phyloP scores from a whole-genome alignment of 140 eudicot species.

The Artemisia princeps region DNA sequence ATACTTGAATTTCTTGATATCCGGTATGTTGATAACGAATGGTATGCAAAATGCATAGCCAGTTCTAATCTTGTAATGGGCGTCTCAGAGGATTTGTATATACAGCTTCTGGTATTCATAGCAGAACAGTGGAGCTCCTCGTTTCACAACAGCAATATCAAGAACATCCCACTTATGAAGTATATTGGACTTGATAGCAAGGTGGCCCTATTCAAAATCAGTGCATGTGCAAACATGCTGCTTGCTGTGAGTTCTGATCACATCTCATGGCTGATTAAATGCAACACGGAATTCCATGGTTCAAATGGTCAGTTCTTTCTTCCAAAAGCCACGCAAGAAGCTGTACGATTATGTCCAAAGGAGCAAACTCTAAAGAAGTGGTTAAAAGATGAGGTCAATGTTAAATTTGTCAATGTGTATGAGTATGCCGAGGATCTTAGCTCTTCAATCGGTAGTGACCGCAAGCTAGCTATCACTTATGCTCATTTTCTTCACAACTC shows the following conservation, averaged over 20 bases:
- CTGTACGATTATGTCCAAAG: constrained; percentile 11
- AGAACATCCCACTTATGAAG: constrained; percentile 32
- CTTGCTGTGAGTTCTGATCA: background rate
- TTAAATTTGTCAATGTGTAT: constrained; percentile 25
- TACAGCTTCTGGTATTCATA: constrained; percentile 40
- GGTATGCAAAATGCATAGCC: constrained; percentile 51
- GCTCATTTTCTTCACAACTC: constrained; percentile 45
- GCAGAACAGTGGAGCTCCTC: constrained; percentile 37
- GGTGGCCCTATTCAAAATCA: constrained; percentile 22
- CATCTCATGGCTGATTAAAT: constrained; percentile 42
- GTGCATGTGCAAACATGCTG: constrained; percentile 13
- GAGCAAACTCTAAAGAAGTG: constrained; percentile 24
- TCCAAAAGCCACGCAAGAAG: constrained; percentile 32
- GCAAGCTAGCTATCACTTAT: constrained; percentile 30
- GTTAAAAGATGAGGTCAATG: constrained; percentile 26
- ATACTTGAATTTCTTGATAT: constrained; percentile 36
- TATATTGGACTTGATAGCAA: constrained; percentile 26
- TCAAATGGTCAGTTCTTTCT: constrained; percentile 21
- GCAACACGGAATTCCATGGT: constrained; percentile 36
- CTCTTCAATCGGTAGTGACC: constrained; percentile 2
- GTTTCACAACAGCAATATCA: constrained; percentile 26
- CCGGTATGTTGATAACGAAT: constrained; percentile 26
- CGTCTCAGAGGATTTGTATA: constrained; percentile 35
- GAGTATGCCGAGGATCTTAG: constrained; percentile 26
- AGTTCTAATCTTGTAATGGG: constrained; percentile 45